Conservation (phyloP, 371 early-diverging fungal species). For the Mucor plumbeus region DNA sequence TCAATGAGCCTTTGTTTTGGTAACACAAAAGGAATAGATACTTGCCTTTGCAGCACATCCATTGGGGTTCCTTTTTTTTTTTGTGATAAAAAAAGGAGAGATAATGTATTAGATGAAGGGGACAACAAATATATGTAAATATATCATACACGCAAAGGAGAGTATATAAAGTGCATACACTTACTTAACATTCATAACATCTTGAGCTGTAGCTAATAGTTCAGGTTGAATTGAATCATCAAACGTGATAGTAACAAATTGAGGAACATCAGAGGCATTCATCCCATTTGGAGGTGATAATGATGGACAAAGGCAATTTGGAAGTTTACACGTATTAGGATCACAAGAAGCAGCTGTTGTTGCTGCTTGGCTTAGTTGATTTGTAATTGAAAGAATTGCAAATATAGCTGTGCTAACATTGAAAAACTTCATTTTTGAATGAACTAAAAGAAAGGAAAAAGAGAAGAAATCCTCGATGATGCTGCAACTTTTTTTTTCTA, state of each 20-base stretch:
- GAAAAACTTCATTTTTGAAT: slow-evolving; percentile 35
- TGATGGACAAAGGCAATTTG: slow-evolving; percentile 72
- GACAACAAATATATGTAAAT: slow-evolving; percentile 9
- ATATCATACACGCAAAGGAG: no score
- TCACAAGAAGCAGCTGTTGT: slow-evolving; percentile 53
- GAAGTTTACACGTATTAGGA: slow-evolving; percentile 66
- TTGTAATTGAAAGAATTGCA: slow-evolving; percentile 22
- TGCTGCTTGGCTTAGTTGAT: slow-evolving; percentile 38
- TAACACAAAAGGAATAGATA: background rate
- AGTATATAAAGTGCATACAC: slow-evolving; percentile 4
- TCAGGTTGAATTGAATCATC: slow-evolving; percentile 72
- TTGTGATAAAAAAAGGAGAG: slow-evolving; percentile 3
- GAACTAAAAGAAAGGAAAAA: slow-evolving; percentile 15
- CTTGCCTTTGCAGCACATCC: slow-evolving; percentile 58
- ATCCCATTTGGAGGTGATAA: slow-evolving; percentile 63
- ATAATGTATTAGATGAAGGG: slow-evolving; percentile 16
- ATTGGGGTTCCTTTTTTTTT: slow-evolving; percentile 58
- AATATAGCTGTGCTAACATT: slow-evolving; percentile 39
- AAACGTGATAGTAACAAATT: slow-evolving; percentile 75
- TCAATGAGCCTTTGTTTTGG: background rate
- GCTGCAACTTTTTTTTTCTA: background rate
- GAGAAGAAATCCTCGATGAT: slow-evolving; percentile 10
- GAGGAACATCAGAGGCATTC: slow-evolving; percentile 66
- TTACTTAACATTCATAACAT: slow-evolving; percentile 52
- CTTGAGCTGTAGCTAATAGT: slow-evolving; percentile 43